Percentiles rank a stretch among this genome's conserved stretches.
Evolutionary conservation across 2,329 filamentous ascomycete genomes (phyloP).

Genomic region (Acephala macrosclerotiorum): DNA sequence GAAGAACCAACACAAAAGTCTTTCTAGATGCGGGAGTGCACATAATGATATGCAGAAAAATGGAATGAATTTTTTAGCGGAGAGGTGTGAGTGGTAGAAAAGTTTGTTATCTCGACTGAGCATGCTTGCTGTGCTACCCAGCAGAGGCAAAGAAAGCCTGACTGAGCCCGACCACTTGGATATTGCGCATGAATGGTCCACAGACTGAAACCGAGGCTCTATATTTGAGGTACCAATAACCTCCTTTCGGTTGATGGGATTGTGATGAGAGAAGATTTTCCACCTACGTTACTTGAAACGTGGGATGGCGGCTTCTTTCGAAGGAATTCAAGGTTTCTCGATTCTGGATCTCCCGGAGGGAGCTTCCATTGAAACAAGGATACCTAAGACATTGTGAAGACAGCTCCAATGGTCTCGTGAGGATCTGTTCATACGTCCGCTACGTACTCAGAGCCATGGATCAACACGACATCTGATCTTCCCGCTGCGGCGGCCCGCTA

Average conservation of each 20-base stretch:
- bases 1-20: neutral
- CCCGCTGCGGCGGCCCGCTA: slow-evolving; percentile 1
- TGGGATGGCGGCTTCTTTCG: neutral
- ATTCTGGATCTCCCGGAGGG: neutral
- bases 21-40: slow-evolving; percentile 4
- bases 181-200: neutral
- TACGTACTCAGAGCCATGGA: slow-evolving; percentile 5
- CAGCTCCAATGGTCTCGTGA: neutral
- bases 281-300: neutral
- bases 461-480: slow-evolving; percentile 7
- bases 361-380: neutral
- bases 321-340: neutral
- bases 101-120: slow-evolving; percentile 2
- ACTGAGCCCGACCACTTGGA: neutral
- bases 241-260: neutral
- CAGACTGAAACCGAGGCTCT: slow-evolving; percentile 4
- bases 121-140: neutral
- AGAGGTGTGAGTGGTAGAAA: neutral
- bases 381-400: neutral
- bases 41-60: slow-evolving; percentile 9
- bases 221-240: slow-evolving; percentile 1
- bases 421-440: slow-evolving; percentile 1
- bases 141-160: neutral
- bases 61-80: neutral
- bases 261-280: neutral